Evolutionary conservation across 176 grass and related monocot genomes (phyloP).

Genomic region (Chloris gayana): DNA sequence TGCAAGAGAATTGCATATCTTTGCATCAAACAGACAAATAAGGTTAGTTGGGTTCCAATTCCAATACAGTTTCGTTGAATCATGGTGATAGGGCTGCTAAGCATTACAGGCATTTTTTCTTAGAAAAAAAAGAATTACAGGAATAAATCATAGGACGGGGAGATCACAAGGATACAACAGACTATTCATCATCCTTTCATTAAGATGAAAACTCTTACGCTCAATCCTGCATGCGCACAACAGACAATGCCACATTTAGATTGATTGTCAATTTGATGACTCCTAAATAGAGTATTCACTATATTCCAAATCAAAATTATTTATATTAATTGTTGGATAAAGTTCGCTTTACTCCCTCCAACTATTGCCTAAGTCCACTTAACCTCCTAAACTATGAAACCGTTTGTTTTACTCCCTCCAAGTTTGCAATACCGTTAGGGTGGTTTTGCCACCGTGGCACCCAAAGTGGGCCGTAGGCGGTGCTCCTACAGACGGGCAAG

Average conservation of each 20-base stretch:
- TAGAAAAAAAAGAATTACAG: no score
- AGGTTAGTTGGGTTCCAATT: neutral
- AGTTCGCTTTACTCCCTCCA: no score
- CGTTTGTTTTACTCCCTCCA: no score
- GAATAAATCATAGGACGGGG: neutral
- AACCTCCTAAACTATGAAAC: no score
- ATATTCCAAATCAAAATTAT: neutral
- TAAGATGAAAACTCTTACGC: neutral
- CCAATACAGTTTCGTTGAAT: neutral
- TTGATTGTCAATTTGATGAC: neutral
- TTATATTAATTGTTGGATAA: neutral
- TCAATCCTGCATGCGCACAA: neutral
- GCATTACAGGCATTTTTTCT: neutral
- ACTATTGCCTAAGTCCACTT: no score
- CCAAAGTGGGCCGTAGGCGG: no score
- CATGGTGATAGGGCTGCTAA: neutral
- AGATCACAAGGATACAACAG: neutral
- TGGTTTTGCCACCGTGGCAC: no score
- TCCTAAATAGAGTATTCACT: no score
- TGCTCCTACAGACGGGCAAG: no score
- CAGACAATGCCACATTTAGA: neutral
- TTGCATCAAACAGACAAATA: neutral
- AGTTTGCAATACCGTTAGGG: no score
- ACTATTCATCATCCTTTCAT: neutral
- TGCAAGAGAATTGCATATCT: neutral